Conservation (phyloP, 2,329 filamentous ascomycete genomes). For the Talaromyces sp. region DNA sequence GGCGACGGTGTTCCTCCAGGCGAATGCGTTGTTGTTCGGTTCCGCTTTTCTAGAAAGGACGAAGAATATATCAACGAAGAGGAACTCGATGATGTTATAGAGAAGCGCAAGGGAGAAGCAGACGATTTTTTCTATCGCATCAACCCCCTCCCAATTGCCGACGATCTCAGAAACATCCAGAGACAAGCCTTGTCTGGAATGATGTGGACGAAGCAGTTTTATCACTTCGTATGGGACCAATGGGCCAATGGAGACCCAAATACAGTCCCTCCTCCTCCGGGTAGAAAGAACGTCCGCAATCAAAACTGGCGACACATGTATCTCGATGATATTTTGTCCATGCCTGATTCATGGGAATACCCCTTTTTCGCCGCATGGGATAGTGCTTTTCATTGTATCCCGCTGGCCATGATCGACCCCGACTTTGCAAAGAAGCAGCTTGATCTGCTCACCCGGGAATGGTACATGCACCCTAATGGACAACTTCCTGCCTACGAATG, state of each 20-base stretch:
- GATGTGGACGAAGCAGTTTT: slow-evolving; percentile 98
- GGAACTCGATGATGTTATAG: slow-evolving; percentile 83
- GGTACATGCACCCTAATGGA: slow-evolving; percentile 98
- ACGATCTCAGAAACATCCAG: slow-evolving; percentile 92
- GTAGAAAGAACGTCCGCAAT: slow-evolving; percentile 77
- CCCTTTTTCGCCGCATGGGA: slow-evolving; percentile 98
- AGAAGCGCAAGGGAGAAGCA: slow-evolving; percentile 79
- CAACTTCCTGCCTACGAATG: slow-evolving; percentile 91
- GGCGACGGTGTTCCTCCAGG: slow-evolving; percentile 81
- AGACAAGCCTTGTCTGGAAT: slow-evolving; percentile 91
- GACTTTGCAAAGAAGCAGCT: slow-evolving; percentile 98
- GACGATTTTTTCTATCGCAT: slow-evolving; percentile 95
- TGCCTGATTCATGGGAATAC: slow-evolving; percentile 99
- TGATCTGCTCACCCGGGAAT: slow-evolving; percentile 91
- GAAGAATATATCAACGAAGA: slow-evolving; percentile 86
- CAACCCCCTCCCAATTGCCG: slow-evolving; percentile 86
- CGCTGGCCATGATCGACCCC: slow-evolving; percentile 92
- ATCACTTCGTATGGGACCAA: slow-evolving; percentile 95
- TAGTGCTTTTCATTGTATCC: slow-evolving; percentile 93
- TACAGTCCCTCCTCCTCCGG: slow-evolving; percentile 78
- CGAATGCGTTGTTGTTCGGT: slow-evolving; percentile 91
- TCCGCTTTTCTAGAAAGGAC: slow-evolving; percentile 72
- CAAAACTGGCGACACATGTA: slow-evolving; percentile 91
- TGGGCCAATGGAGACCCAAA: slow-evolving; percentile 92
- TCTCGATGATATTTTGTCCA: slow-evolving; percentile 89